Percentiles rank a stretch among this genome's conserved stretches.
Evolutionary conservation across 1,284 basidiomycete genomes (phyloP).

Genomic region (Wallemia mellicola): DNA sequence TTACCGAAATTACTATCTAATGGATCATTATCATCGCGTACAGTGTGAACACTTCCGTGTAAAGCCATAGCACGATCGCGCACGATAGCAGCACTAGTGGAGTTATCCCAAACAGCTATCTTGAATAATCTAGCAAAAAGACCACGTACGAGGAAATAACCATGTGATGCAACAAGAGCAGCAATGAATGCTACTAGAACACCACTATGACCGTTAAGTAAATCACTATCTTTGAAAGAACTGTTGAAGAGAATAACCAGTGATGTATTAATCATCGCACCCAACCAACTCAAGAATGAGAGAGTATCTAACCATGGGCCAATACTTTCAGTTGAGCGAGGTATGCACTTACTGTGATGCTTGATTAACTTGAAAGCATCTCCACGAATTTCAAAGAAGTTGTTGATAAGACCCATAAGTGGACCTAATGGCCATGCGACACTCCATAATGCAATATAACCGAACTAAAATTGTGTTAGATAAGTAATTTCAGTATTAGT

Average conservation of each 20-base stretch:
- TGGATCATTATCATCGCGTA: too few species aligned
- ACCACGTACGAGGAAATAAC: not conserved
- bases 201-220: not conserved
- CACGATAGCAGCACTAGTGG: not conserved
- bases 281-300: conserved; percentile 55
- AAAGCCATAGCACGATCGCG: not conserved
- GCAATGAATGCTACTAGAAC: conserved; percentile 1
- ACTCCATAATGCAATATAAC: conserved; percentile 70
- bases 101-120: not conserved
- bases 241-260: conserved; percentile 54
- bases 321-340: conserved; percentile 57
- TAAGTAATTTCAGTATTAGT: conserved; percentile 1
- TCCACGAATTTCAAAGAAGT: conserved; percentile 65
- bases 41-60: not conserved
- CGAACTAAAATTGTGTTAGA: conserved; percentile 34
- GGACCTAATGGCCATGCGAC: conserved; percentile 82
- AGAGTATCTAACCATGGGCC: conserved; percentile 80
- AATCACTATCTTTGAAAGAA: conserved; percentile 1
- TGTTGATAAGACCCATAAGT: conserved; percentile 50
- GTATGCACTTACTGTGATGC: conserved; percentile 57
- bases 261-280: conserved; percentile 51
- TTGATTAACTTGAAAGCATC: conserved; percentile 86
- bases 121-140: not conserved
- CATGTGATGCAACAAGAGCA: conserved; percentile 1
- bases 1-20: too few species aligned